phyloP scores from a whole-genome alignment of 768 basidiomycete genomes.

The Pilatotrama ljubarskyi region DNA sequence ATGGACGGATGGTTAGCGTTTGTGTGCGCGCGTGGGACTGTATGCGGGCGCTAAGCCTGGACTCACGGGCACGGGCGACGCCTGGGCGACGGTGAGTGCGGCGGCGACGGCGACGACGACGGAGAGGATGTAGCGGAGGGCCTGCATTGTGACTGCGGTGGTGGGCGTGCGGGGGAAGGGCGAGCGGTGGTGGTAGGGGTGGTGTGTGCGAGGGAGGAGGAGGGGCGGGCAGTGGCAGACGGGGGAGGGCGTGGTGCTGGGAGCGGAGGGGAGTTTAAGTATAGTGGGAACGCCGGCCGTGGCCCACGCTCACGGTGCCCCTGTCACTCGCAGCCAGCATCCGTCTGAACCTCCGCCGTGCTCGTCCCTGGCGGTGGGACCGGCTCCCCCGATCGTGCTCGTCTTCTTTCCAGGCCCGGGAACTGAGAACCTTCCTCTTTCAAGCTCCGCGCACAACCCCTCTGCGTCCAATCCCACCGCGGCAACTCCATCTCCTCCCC shows the following conservation, averaged over 20 bases:
- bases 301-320: background rate
- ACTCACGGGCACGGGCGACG: conserved; percentile 16
- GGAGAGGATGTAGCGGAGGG: conserved; percentile 21
- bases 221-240: background rate
- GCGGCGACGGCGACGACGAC: conserved; percentile 19
- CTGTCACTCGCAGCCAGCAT: background rate
- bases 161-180: background rate
- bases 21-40: background rate
- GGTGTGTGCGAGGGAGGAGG: background rate
- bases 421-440: background rate
- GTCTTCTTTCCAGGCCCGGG: background rate
- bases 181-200: background rate
- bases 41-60: background rate
- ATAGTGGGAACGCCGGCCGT: background rate
- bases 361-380: too few species aligned
- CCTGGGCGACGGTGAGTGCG: conserved; percentile 18
- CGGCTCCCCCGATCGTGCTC: background rate
- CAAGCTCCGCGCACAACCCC: background rate
- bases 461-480: background rate
- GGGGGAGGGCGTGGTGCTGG: background rate
- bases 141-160: conserved; percentile 8
- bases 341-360: too few species aligned
- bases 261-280: conserved; percentile 1
- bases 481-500: too few species aligned
- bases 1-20: background rate